Conservation (phyloP, 1,284 basidiomycete genomes). For the Polyporus tsugae region DNA sequence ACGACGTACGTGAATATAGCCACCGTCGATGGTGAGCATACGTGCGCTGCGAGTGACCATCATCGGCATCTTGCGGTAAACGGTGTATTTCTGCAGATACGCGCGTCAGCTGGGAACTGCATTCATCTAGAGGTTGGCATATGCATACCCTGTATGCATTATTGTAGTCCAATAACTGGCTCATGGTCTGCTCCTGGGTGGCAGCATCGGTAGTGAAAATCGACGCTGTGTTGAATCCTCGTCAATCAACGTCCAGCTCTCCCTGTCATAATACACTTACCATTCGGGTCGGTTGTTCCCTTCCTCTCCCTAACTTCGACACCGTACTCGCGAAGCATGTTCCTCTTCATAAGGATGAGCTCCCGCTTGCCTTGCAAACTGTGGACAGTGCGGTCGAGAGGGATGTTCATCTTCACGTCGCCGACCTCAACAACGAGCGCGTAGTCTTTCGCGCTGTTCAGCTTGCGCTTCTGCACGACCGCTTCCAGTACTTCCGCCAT, state of each 20-base stretch:
- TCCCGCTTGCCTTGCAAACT: constrained; percentile 89
- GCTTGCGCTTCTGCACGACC: constrained; percentile 79
- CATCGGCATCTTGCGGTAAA: constrained; percentile 96
- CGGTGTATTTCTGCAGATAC: constrained; percentile 79
- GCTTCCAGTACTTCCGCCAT: constrained; percentile 94
- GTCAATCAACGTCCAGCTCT: constrained; percentile 5
- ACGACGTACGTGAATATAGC: constrained; percentile 86
- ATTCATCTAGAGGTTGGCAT: background rate
- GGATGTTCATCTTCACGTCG: constrained; percentile 85
- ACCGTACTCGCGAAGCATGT: constrained; percentile 75
- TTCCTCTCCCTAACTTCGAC: constrained; percentile 66
- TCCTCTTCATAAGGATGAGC: constrained; percentile 84
- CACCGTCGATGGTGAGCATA: constrained; percentile 93
- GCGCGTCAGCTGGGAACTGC: constrained; percentile 5
- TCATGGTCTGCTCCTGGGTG: constrained; percentile 67
- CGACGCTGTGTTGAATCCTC: constrained; percentile 65
- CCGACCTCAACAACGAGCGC: constrained; percentile 74
- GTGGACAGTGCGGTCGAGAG: constrained; percentile 95
- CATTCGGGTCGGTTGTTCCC: constrained; percentile 89
- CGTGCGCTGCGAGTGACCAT: constrained; percentile 91
- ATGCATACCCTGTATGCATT: constrained; percentile 83
- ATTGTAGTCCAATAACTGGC: constrained; percentile 67
- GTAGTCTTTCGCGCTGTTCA: constrained; percentile 82
- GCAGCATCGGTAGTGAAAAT: constrained; percentile 91
- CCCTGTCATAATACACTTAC: constrained; percentile 49